A percentile compares a stretch with the other conserved stretches of the same genome.
Evolutionary conservation across 208 protist genomes (phyloP).

Genomic region (Vickermania spadyakhi): DNA sequence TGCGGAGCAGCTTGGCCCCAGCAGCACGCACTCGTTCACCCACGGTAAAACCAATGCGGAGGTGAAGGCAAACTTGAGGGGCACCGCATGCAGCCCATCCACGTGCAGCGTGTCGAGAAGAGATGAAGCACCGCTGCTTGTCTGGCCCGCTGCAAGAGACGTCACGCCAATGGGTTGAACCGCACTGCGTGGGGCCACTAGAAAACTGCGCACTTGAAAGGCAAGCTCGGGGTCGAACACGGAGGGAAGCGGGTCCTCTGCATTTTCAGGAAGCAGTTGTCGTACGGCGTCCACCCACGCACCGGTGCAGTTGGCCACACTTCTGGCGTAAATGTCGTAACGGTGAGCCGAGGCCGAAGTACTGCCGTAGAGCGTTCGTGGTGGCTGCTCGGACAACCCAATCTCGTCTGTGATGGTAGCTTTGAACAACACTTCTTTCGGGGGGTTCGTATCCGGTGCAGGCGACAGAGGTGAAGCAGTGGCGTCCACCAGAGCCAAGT

Average conservation of each 20-base stretch:
- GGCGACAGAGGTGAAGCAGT: too few species aligned
- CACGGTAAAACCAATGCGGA: conserved; percentile 60
- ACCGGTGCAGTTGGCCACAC: conserved; percentile 65
- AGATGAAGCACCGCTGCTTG: neutral
- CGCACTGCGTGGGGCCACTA: conserved; percentile 10
- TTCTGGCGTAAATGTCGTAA: conserved; percentile 27
- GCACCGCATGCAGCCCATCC: conserved; percentile 17
- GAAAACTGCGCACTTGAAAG: conserved; percentile 29
- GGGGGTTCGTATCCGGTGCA: too few species aligned
- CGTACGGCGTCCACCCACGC: conserved; percentile 49
- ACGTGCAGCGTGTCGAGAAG: conserved; percentile 11
- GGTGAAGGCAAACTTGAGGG: conserved; percentile 57
- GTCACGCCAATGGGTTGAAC: neutral
- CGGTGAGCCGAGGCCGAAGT: neutral
- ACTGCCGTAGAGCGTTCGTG: too few species aligned
- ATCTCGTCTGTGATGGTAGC: neutral
- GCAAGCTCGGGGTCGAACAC: conserved; percentile 41
- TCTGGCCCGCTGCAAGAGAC: neutral
- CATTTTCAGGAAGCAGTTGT: conserved; percentile 26
- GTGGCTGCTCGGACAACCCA: neutral
- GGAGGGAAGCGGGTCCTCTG: conserved; percentile 14
- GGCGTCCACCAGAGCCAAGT: conserved; percentile 10
- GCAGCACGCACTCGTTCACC: conserved; percentile 55
- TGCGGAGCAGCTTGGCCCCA: conserved; percentile 48
- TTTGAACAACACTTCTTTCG: neutral